phyloP scores from a whole-genome alignment of 2,329 filamentous ascomycete genomes.

The Sporothrix mexicana region DNA sequence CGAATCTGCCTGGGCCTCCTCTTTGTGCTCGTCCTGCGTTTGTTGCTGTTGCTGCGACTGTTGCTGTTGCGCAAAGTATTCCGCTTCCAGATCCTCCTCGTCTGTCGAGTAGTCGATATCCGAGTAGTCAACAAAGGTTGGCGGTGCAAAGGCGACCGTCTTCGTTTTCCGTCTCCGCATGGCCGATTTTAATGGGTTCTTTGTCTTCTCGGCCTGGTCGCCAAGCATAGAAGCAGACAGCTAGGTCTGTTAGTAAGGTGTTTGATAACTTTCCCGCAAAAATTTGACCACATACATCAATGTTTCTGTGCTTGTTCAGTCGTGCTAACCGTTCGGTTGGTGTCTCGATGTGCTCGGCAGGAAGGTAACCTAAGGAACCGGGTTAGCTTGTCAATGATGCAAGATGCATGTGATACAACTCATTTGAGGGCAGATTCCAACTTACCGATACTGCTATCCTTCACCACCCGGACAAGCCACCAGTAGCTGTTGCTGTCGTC shows the following conservation, averaged over 20 bases:
- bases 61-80: conserved; percentile 44
- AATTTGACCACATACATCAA: conserved; percentile 71
- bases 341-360: conserved; percentile 97
- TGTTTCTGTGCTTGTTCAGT: conserved; percentile 96
- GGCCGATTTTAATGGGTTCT: conserved; percentile 80
- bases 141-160: conserved; percentile 82
- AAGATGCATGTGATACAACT: background rate
- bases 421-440: conserved; percentile 17
- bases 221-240: conserved; percentile 67
- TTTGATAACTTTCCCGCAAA: too few species aligned
- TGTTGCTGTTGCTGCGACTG: conserved; percentile 42
- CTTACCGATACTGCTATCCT: conserved; percentile 89
- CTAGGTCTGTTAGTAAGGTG: conserved; percentile 45
- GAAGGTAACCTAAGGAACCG: conserved; percentile 75
- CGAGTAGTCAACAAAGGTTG: conserved; percentile 86
- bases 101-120: conserved; percentile 85
- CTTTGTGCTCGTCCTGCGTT: conserved; percentile 44
- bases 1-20: conserved; percentile 43
- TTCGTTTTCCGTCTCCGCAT: conserved; percentile 84
- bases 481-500: conserved; percentile 99
- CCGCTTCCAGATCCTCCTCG: conserved; percentile 64
- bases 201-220: conserved; percentile 74
- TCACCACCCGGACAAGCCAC: conserved; percentile 97
- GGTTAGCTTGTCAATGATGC: conserved; percentile 28
- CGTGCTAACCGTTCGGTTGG: conserved; percentile 92